phyloP scores from a whole-genome alignment of 2,329 filamentous ascomycete species.

The Clonostachys sp. region DNA sequence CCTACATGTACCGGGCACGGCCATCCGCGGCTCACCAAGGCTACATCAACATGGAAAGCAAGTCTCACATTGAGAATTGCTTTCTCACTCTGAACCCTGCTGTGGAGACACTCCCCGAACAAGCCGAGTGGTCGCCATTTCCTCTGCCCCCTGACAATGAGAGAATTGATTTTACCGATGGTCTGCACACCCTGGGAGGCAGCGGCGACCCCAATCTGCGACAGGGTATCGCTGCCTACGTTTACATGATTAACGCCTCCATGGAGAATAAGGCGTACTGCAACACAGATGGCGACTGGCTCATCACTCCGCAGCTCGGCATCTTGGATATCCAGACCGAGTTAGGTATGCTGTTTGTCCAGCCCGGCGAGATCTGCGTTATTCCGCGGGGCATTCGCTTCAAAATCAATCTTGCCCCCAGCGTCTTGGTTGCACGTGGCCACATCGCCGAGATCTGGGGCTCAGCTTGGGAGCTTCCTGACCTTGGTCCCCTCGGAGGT shows the following conservation, averaged over 20 bases:
- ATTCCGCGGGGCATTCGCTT: constrained; percentile 60
- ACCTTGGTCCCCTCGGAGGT: constrained; percentile 63
- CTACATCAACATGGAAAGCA: constrained; percentile 4
- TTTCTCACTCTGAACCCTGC: constrained; percentile 40
- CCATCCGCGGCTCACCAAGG: constrained; percentile 22
- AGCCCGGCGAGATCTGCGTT: constrained; percentile 60
- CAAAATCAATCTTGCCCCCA: constrained; percentile 50
- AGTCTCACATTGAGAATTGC: constrained; percentile 22
- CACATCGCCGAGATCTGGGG: constrained; percentile 68
- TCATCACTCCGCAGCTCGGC: constrained; percentile 64
- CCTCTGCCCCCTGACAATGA: constrained; percentile 36
- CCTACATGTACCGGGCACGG: constrained; percentile 26
- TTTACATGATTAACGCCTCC: constrained; percentile 64
- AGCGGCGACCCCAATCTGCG: constrained; percentile 70
- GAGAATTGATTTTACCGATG: constrained; percentile 47
- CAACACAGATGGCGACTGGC: constrained; percentile 63
- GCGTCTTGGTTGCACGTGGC: constrained; percentile 46
- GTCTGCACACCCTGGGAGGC: constrained; percentile 36
- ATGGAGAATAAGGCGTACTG: constrained; percentile 69
- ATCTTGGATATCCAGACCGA: constrained; percentile 62
- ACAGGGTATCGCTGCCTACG: constrained; percentile 61
- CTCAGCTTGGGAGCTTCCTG: constrained; percentile 60
- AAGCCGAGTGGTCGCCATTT: constrained; percentile 45
- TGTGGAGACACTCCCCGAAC: constrained; percentile 36
- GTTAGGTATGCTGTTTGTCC: constrained; percentile 54